Percentiles rank a stretch among this genome's conserved stretches.
These are phyloP conservation scores for Malus orientalis DNA, from an alignment of 306 rosid species.

Conservation along the genomic window DNA sequence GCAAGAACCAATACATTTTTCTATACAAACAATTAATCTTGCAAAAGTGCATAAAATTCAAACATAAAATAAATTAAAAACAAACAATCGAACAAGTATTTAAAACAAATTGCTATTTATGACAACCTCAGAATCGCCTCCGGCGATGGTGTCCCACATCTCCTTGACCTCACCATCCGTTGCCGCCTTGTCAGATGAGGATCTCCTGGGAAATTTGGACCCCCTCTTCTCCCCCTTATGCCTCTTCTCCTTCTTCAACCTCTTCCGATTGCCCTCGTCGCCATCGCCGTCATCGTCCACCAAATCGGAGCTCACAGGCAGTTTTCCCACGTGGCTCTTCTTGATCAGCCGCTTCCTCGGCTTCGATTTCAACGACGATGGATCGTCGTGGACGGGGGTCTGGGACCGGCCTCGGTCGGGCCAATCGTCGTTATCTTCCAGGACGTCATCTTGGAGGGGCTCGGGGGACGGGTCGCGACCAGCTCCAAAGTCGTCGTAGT, in stretches of 20 bases:
- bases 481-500: constrained; percentile 63
- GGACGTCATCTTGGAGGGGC: constrained; percentile 47
- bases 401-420: constrained; percentile 51
- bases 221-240: constrained; percentile 59
- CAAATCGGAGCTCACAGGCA: constrained; percentile 42
- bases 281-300: constrained; percentile 40
- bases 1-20: background rate
- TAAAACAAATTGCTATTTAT: background rate
- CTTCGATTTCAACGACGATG: constrained; percentile 42
- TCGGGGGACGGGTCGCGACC: constrained; percentile 72
- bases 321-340: constrained; percentile 45
- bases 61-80: background rate
- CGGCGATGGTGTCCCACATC: constrained; percentile 95
- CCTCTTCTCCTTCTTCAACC: constrained; percentile 64
- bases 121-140: constrained; percentile 77
- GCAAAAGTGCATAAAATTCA: background rate
- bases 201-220: constrained; percentile 46
- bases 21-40: background rate
- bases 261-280: constrained; percentile 40
- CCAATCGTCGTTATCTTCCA: constrained; percentile 45
- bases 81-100: background rate
- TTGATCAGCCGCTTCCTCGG: constrained; percentile 87
- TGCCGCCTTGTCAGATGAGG: constrained; percentile 51
- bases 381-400: constrained; percentile 74
- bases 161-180: constrained; percentile 92